phyloP scores from a whole-genome alignment of 2,329 filamentous ascomycete species.

The Sporothrix brunneoviolacea region DNA sequence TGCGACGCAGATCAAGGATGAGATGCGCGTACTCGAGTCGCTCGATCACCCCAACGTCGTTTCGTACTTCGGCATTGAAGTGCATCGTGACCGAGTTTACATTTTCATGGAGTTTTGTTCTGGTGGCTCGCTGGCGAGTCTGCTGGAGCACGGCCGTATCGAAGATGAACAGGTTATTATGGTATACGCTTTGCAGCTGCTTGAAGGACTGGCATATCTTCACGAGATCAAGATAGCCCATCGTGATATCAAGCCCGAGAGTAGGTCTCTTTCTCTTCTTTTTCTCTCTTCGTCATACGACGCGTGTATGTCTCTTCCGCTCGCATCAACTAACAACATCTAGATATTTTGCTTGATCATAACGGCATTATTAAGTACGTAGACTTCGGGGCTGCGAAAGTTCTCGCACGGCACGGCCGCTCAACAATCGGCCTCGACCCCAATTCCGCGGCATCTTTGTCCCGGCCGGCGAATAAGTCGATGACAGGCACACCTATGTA shows the following conservation, averaged over 20 bases:
- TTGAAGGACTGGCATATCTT: constrained; percentile 89
- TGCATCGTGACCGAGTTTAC: constrained; percentile 98
- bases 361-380: constrained; percentile 99
- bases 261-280: constrained; percentile 44
- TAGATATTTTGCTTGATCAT: constrained; percentile 91
- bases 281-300: background rate
- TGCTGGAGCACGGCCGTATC: constrained; percentile 92
- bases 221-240: constrained; percentile 90
- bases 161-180: constrained; percentile 97
- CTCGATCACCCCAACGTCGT: constrained; percentile 97
- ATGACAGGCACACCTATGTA: constrained; percentile 99
- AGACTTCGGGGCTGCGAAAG: constrained; percentile 94
- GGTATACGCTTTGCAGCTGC: constrained; percentile 89
- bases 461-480: constrained; percentile 62
- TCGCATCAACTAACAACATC: constrained; percentile 8
- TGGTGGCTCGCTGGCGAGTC: constrained; percentile 79
- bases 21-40: constrained; percentile 94
- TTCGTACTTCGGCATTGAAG: constrained; percentile 95
- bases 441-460: background rate
- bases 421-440: constrained; percentile 46
- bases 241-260: constrained; percentile 96
- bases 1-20: constrained; percentile 87
- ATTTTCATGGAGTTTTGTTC: constrained; percentile 99
- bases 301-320: background rate
- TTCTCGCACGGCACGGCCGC: constrained; percentile 88